Conservation (phyloP, 768 basidiomycete genomes). For the Amylocystis lapponica region DNA sequence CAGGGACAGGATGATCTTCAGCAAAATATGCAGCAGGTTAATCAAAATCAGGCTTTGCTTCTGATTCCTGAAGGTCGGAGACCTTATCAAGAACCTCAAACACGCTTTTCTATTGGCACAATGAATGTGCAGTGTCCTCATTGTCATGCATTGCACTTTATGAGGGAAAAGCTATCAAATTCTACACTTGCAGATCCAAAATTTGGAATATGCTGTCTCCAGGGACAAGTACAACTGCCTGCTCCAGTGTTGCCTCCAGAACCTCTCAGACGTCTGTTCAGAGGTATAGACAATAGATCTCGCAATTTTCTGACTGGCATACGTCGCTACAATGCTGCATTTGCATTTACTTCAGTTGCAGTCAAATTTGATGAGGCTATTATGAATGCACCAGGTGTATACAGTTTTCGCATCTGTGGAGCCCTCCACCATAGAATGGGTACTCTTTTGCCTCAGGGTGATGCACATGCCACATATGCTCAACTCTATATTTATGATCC, state of each 20-base stretch:
- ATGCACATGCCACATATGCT: conserved; percentile 24
- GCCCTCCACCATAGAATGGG: conserved; percentile 33
- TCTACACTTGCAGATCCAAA: conserved; percentile 12
- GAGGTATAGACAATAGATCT: conserved; percentile 7
- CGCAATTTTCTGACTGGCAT: conserved; percentile 30
- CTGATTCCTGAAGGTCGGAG: neutral
- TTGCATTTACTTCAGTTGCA: conserved; percentile 35
- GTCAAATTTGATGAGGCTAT: conserved; percentile 25
- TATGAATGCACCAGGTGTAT: conserved; percentile 26
- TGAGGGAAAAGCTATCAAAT: conserved; percentile 18
- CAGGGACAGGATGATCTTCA: neutral
- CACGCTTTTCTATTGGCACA: conserved; percentile 16
- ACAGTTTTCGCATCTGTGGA: conserved; percentile 30
- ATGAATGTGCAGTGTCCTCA: conserved; percentile 31
- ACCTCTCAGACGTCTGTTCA: conserved; percentile 17
- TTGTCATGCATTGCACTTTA: conserved; percentile 35
- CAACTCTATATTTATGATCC: conserved; percentile 41
- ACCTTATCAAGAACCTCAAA: neutral
- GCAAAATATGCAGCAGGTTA: neutral
- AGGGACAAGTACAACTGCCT: conserved; percentile 28
- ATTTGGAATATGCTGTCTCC: conserved; percentile 32
- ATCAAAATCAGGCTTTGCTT: neutral
- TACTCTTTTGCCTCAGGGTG: conserved; percentile 21
- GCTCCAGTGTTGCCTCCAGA: conserved; percentile 19
- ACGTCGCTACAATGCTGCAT: conserved; percentile 35